These are phyloP conservation scores for Cladobotryum mycophilum DNA, from an alignment of 2,329 filamentous ascomycete species.

Conservation along the genomic window DNA sequence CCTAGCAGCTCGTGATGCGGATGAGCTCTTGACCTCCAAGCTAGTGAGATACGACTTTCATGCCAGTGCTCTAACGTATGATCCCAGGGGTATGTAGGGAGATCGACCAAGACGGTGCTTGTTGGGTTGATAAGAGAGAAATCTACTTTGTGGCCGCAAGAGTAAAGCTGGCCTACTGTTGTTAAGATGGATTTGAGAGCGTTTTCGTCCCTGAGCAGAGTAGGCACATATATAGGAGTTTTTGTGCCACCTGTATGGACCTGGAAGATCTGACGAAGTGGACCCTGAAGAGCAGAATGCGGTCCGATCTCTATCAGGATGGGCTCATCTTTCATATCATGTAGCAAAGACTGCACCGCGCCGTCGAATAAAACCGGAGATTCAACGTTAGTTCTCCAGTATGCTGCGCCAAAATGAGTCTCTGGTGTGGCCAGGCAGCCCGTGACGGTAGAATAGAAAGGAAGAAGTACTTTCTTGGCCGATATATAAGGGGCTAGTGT, in stretches of 20 bases:
- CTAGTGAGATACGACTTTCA: conserved; percentile 25
- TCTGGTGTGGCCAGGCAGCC: conserved; percentile 16
- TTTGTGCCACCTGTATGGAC: background rate
- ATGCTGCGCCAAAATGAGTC: conserved; percentile 11
- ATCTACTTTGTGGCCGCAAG: conserved; percentile 15
- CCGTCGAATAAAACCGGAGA: conserved; percentile 22
- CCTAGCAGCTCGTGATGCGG: conserved; percentile 33
- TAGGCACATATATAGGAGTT: no score
- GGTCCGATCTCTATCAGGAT: conserved; percentile 19
- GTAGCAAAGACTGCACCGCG: conserved; percentile 9
- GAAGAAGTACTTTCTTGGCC: background rate
- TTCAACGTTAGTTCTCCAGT: conserved; percentile 27
- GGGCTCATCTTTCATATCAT: no score
- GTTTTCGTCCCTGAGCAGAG: no score
- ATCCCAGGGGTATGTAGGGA: conserved; percentile 36
- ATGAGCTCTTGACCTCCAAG: conserved; percentile 26
- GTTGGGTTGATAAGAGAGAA: conserved; percentile 3
- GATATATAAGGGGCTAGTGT: background rate
- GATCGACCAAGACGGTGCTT: conserved; percentile 13
- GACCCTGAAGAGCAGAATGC: conserved; percentile 13
- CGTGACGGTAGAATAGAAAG: conserved; percentile 26
- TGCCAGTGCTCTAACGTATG: conserved; percentile 28
- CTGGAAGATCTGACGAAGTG: conserved; percentile 12
- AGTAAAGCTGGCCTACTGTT: conserved; percentile 9
- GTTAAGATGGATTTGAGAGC: no score